Evolutionary conservation across 805 yeast species (phyloP).

Genomic region (Grigorovia humatica): DNA sequence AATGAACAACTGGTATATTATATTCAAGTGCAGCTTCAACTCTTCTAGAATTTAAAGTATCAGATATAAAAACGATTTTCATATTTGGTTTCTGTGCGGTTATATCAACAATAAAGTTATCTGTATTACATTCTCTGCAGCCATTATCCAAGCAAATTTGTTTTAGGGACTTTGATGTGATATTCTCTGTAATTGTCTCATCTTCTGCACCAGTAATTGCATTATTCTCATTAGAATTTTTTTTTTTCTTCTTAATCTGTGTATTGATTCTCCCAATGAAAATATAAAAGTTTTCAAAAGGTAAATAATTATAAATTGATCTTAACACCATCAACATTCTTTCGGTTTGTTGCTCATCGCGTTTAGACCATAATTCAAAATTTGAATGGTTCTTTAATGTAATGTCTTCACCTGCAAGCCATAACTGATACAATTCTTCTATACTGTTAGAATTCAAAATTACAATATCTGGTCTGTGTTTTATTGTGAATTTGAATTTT

Average conservation of each 20-base stretch:
- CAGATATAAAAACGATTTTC: constrained; percentile 21
- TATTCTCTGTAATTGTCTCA: neutral
- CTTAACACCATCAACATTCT: constrained; percentile 12
- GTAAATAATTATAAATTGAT: constrained; percentile 11
- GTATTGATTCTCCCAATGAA: constrained; percentile 22
- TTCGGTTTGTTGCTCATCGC: neutral
- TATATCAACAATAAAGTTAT: constrained; percentile 11
- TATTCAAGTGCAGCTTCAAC: constrained; percentile 31
- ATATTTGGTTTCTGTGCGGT: constrained; percentile 3
- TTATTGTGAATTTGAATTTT: constrained; percentile 23
- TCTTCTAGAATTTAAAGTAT: constrained; percentile 20
- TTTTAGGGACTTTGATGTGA: constrained; percentile 5
- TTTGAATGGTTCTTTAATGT: constrained; percentile 6
- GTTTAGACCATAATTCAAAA: neutral
- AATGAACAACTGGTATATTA: constrained; percentile 33
- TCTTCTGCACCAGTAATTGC: neutral
- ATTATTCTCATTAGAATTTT: neutral
- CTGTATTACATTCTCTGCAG: neutral
- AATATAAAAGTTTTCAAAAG: constrained; percentile 17
- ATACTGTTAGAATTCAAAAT: constrained; percentile 13
- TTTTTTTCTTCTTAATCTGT: neutral
- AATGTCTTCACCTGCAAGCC: constrained; percentile 25
- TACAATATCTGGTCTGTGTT: constrained; percentile 21
- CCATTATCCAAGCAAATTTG: constrained; percentile 7
- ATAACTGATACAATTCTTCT: constrained; percentile 19